Base-by-base conservation (phyloP, 2,329 filamentous ascomycete genomes). In the Clathrospora elynae region DNA sequence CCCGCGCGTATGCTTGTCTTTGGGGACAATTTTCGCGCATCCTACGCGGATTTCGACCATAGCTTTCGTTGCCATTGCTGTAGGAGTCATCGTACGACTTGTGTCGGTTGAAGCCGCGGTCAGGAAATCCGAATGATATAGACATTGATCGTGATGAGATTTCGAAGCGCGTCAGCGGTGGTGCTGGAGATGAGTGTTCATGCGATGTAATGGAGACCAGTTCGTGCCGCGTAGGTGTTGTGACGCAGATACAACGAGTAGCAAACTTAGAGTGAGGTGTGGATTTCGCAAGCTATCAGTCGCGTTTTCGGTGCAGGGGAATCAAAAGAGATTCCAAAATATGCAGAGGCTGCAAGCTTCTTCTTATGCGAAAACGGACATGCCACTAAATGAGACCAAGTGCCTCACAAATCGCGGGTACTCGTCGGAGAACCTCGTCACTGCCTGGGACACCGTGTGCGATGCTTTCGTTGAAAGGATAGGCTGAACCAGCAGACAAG, bases 321-420 rank as follows among this genome's bases (percentile, higher is more conserved):
- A 18, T 25, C 25, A 11, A 36, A 36, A 31, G 20, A 36, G 16
- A 25, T 31, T 14, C 16, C 13, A 22, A 22, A 30, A 31, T 14
- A 14, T 31, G 14, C 20, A 24, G 5, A 25, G 22, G 40, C 26
- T 38, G 13, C 28, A 18, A 35, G 13, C 12, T 13, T 17, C 19
- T 12, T 28, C 34, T 31, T 45, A 34, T 39, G 35, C 18, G 19
- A 29, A 30, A 24, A 29, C 33, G 14, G 8, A 29, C 24, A 28
- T 30, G 11, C 29, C 30, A 30, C 35, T 29, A 45, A 22, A 26
- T 10, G 20, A 19, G 18, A 4, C n/a, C n/a, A 18, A 10, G 28
- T 26, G 28, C 13, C 12, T 16, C 17, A n/a, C 12, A 8, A 11
- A 19, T 12, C 6, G 22, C 5, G 9, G 3, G 17, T 8, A 25